Evolutionary conservation across 768 basidiomycete species (phyloP).

Genomic region (Suillus occidentalis): DNA sequence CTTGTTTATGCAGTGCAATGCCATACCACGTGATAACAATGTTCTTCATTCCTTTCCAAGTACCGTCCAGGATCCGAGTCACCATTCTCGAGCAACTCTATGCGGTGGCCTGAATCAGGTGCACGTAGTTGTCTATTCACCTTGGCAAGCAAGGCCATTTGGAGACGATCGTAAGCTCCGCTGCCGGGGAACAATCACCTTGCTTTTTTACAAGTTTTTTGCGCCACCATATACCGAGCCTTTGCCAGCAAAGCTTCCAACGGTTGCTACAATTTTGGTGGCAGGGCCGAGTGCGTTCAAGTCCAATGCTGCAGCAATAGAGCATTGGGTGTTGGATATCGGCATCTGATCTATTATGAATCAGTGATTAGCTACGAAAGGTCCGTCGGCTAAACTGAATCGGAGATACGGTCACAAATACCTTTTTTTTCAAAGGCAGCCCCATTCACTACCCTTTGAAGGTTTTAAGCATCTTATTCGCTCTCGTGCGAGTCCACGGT

Average conservation of each 20-base stretch:
- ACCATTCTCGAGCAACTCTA: too few species aligned
- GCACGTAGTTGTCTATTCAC: background rate
- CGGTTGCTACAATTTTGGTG: background rate
- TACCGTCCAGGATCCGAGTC: background rate
- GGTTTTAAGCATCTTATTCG: background rate
- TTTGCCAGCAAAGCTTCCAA: background rate
- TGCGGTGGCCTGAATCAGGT: background rate
- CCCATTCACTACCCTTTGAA: background rate
- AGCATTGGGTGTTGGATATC: background rate
- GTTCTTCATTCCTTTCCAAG: background rate
- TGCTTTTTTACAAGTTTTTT: background rate
- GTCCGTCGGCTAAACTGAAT: background rate
- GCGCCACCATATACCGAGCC: background rate
- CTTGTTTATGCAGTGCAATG: too few species aligned
- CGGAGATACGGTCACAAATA: background rate
- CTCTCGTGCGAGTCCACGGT: background rate
- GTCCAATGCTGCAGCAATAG: background rate
- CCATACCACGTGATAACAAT: too few species aligned
- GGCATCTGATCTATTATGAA: background rate
- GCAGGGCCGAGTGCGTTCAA: background rate
- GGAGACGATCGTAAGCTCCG: background rate
- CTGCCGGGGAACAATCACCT: background rate
- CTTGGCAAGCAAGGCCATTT: background rate
- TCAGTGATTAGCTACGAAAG: background rate
- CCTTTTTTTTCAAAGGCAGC: background rate